Evolutionary conservation across 768 basidiomycete genomes (phyloP).

Genomic region (Leccinum subtestaceum): DNA sequence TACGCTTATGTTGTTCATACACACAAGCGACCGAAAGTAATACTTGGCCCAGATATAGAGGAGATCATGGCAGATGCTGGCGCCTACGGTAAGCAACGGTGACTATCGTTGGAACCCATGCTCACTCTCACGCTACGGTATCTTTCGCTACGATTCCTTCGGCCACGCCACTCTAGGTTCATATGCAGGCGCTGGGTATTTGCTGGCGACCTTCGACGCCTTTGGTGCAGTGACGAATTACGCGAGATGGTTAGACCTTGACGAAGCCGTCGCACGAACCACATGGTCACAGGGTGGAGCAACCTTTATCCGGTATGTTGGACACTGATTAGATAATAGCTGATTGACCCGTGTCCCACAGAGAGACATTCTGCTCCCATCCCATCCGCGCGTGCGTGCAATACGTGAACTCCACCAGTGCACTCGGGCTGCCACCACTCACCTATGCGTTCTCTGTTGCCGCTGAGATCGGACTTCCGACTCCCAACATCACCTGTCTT

Average conservation of each 20-base stretch:
- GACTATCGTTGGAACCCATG: not conserved
- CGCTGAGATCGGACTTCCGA: conserved; percentile 47
- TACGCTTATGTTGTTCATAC: conserved; percentile 21
- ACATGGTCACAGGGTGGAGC: conserved; percentile 55
- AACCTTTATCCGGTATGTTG: conserved; percentile 47
- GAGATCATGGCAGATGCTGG: conserved; percentile 53
- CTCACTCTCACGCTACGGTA: not conserved
- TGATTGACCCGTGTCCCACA: conserved; percentile 18
- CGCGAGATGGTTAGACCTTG: conserved; percentile 67
- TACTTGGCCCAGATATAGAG: conserved; percentile 43
- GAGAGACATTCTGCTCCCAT: conserved; percentile 65
- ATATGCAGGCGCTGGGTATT: conserved; percentile 61
- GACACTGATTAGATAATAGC: not conserved
- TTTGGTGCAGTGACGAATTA: conserved; percentile 42
- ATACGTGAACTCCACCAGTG: conserved; percentile 41
- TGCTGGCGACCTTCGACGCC: conserved; percentile 48
- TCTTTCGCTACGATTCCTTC: not conserved
- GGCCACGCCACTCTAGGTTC: conserved; percentile 49
- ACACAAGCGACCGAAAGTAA: conserved; percentile 2
- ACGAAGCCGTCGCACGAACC: conserved; percentile 55
- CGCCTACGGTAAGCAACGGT: conserved; percentile 52
- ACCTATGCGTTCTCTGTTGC: conserved; percentile 47
- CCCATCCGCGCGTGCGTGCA: conserved; percentile 61
- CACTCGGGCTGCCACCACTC: conserved; percentile 36
- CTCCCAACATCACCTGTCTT: conserved; percentile 60